Evolutionary conservation across 768 basidiomycete species (phyloP).

Genomic region (Agrocybe praecox): DNA sequence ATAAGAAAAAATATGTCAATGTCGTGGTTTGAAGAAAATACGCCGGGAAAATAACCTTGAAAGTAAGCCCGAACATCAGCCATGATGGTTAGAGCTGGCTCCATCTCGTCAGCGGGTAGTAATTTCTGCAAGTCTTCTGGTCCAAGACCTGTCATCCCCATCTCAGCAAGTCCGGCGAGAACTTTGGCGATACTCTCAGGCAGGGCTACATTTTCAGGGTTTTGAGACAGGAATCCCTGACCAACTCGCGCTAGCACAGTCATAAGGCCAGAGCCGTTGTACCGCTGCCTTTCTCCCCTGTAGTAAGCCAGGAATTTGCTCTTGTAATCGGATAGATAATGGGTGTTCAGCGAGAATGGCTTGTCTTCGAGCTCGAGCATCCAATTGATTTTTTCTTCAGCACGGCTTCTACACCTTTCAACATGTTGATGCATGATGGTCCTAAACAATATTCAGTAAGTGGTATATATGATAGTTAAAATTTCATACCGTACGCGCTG

Average conservation of each 20-base stretch:
- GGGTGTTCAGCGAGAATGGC: conserved; percentile 55
- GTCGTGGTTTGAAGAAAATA: neutral
- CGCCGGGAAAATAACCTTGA: conserved; percentile 46
- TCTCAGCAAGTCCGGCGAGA: conserved; percentile 14
- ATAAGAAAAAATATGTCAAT: neutral
- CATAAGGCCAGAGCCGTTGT: too few species aligned
- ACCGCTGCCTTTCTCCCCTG: too few species aligned
- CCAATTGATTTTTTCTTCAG: conserved; percentile 49
- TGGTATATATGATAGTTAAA: conserved; percentile 38
- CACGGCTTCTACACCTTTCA: conserved; percentile 37
- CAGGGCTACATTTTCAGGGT: too few species aligned
- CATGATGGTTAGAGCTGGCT: conserved; percentile 61
- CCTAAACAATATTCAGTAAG: conserved; percentile 5
- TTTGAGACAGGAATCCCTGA: too few species aligned
- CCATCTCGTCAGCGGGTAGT: conserved; percentile 48
- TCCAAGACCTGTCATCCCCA: conserved; percentile 38
- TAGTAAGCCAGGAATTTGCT: conserved; percentile 47
- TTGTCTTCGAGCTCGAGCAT: conserved; percentile 47
- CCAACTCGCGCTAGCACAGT: too few species aligned
- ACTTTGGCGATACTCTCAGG: too few species aligned
- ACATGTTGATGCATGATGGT: conserved; percentile 49
- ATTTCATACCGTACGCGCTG: too few species aligned
- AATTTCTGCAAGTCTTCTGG: conserved; percentile 46
- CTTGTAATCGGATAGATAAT: conserved; percentile 49
- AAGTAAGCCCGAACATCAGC: conserved; percentile 69